These are phyloP conservation scores for Gregarina niphandrodes DNA, from an alignment of 169 alveolate species.

Conservation along the genomic window DNA sequence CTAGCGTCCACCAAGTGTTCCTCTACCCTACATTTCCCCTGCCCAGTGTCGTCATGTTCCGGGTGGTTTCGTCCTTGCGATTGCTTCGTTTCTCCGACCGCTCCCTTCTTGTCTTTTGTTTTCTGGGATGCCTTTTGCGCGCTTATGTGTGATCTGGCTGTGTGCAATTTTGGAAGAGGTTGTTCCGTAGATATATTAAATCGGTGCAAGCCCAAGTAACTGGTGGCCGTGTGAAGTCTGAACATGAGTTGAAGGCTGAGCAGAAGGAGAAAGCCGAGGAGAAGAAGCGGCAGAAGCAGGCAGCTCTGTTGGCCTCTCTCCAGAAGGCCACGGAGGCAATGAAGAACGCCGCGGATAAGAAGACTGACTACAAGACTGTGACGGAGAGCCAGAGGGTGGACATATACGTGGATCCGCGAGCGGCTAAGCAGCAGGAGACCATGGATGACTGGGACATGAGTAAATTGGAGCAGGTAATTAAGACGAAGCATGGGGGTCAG, in stretches of 20 bases:
- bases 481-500: conserved; percentile 34
- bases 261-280: conserved; percentile 59
- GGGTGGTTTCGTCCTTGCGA: not conserved
- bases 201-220: conserved; percentile 19
- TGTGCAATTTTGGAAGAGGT: too few species aligned
- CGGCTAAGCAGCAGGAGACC: conserved; percentile 25
- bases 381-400: conserved; percentile 61
- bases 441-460: conserved; percentile 34
- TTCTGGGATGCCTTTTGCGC: not conserved
- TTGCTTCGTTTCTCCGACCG: not conserved
- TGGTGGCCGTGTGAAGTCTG: conserved; percentile 6
- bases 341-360: conserved; percentile 33
- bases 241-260: conserved; percentile 2
- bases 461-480: conserved; percentile 31
- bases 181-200: too few species aligned
- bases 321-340: conserved; percentile 33
- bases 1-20: not conserved
- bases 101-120: not conserved
- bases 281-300: conserved; percentile 64
- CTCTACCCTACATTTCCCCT: not conserved
- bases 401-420: conserved; percentile 75
- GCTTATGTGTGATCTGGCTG: not conserved
- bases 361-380: conserved; percentile 19
- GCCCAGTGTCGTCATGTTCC: conserved; percentile 5
- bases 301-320: conserved; percentile 66